These are phyloP conservation scores for Chrysoporthe deuterocubensis DNA, from an alignment of 2,329 filamentous ascomycete genomes.

Conservation along the genomic window DNA sequence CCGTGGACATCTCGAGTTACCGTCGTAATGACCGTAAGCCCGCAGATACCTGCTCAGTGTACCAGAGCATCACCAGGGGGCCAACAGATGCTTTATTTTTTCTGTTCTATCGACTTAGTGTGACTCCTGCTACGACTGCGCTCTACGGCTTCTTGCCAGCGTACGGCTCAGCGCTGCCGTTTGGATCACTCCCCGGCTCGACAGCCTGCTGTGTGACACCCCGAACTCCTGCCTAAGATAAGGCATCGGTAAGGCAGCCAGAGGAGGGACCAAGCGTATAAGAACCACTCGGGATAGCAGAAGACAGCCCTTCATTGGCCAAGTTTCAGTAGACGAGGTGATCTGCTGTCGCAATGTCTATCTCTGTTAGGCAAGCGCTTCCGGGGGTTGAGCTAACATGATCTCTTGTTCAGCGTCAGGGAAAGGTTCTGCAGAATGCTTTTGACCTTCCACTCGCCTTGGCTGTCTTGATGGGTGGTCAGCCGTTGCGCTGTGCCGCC, in stretches of 20 bases:
- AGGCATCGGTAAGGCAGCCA: slow-evolving; percentile 1
- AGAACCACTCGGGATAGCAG: background rate
- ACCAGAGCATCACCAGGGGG: background rate
- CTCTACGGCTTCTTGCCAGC: background rate
- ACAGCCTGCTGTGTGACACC: background rate
- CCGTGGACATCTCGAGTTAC: background rate
- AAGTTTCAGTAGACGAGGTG: slow-evolving; percentile 8
- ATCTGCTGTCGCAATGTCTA: slow-evolving; percentile 9
- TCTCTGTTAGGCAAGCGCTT: background rate
- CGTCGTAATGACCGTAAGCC: background rate
- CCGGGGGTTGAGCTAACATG: background rate
- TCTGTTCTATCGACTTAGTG: background rate
- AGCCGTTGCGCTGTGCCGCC: background rate
- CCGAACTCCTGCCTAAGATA: background rate
- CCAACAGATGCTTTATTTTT: background rate
- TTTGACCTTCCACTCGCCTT: background rate
- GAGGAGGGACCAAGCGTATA: background rate
- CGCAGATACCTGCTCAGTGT: background rate
- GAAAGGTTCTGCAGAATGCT: background rate
- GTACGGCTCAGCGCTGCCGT: background rate
- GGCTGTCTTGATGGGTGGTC: background rate
- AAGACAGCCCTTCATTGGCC: background rate
- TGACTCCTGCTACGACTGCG: too few species aligned
- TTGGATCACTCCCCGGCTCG: background rate
- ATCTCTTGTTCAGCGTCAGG: background rate